Percentiles rank a stretch among this genome's conserved stretches.
phyloP scores from a whole-genome alignment of 345 rosid species.

The Durio zibethinus region DNA sequence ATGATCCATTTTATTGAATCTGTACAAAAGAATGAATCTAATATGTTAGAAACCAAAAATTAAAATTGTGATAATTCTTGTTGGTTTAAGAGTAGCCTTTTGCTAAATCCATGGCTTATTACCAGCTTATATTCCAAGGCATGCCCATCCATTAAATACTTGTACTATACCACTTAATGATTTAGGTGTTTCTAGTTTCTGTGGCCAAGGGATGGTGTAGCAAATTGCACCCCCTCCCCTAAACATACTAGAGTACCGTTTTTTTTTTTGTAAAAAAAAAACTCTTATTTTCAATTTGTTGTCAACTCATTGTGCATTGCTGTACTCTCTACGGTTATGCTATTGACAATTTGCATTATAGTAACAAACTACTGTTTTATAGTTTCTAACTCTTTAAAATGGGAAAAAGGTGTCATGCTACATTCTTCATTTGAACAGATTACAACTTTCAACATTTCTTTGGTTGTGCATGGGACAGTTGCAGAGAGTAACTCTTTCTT shows the following conservation, averaged over 20 bases:
- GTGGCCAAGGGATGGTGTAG: too few species aligned
- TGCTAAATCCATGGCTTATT: not conserved
- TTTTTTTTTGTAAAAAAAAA: too few species aligned
- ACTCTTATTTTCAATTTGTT: not conserved
- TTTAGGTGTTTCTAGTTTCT: constrained; percentile 4
- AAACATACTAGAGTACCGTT: too few species aligned
- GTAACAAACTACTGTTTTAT: not conserved
- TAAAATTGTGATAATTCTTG: not conserved
- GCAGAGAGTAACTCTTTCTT: constrained; percentile 52
- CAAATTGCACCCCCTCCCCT: not conserved
- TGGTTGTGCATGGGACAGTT: constrained; percentile 84
- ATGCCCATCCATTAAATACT: not conserved
- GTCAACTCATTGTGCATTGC: not conserved
- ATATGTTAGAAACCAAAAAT: not conserved
- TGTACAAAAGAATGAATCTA: not conserved
- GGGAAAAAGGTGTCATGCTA: not conserved
- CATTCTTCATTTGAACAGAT: not conserved
- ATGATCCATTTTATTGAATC: not conserved
- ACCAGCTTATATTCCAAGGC: not conserved
- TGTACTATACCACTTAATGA: not conserved
- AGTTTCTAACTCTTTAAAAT: not conserved
- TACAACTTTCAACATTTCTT: constrained; percentile 13
- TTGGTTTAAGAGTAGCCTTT: not conserved
- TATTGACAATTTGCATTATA: not conserved
- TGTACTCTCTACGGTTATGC: not conserved